phyloP scores from a whole-genome alignment of 2,329 filamentous ascomycete genomes.

The Fusarium pseudocircinatum region DNA sequence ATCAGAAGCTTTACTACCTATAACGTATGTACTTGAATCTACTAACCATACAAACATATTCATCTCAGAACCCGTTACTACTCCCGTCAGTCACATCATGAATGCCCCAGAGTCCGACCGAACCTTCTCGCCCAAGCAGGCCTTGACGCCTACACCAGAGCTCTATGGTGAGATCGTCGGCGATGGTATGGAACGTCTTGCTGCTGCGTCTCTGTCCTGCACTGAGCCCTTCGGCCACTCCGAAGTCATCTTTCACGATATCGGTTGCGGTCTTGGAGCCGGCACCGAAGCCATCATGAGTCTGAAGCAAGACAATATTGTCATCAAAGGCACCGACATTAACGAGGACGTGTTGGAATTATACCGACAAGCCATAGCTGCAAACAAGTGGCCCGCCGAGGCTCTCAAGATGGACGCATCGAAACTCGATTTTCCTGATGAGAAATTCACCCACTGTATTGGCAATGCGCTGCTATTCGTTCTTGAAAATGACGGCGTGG shows the following conservation, averaged over 20 bases:
- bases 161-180: constrained; percentile 3
- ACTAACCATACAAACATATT: too few species aligned
- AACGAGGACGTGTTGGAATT: rapidly evolving
- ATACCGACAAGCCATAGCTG: neutral
- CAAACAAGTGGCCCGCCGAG: neutral
- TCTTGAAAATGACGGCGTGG: neutral
- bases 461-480: neutral
- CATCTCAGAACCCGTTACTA: too few species aligned
- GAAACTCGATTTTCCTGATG: neutral
- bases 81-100: neutral
- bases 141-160: constrained; percentile 2
- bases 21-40: too few species aligned
- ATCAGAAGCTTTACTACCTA: too few species aligned
- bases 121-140: neutral
- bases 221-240: rapidly evolving
- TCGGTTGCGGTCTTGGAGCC: constrained; percentile 4
- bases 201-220: neutral
- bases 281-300: neutral
- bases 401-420: neutral
- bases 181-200: constrained; percentile 1
- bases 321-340: constrained; percentile 5
- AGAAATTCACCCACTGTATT: neutral
- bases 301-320: rapidly evolving
- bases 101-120: neutral
- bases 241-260: neutral